These are phyloP conservation scores for Royoungia palumana DNA, from an alignment of 768 basidiomycete species.

Conservation along the genomic window DNA sequence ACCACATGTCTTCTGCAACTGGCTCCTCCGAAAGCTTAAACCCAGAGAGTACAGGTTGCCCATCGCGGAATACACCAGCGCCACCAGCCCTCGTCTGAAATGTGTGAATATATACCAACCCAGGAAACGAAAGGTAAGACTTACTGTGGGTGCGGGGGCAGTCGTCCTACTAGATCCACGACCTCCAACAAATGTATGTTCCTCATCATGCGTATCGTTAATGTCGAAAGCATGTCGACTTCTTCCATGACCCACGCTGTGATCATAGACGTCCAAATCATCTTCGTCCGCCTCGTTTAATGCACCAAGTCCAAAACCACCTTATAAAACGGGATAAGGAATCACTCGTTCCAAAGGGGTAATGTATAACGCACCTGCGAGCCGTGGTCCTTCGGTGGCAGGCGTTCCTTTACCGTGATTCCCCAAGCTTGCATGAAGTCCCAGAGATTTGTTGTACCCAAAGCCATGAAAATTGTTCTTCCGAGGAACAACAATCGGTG, in stretches of 20 bases:
- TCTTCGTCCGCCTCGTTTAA: slow-evolving; percentile 94
- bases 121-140: background rate
- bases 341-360: background rate
- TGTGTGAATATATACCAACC: slow-evolving; percentile 8
- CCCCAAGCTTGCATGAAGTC: slow-evolving; percentile 59
- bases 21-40: slow-evolving; percentile 70
- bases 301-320: slow-evolving; percentile 86
- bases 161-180: slow-evolving; percentile 6
- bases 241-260: slow-evolving; percentile 32
- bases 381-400: slow-evolving; percentile 42
- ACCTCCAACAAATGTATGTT: slow-evolving; percentile 44
- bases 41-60: slow-evolving; percentile 66
- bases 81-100: slow-evolving; percentile 15
- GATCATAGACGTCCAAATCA: slow-evolving; percentile 81
- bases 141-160: slow-evolving; percentile 10
- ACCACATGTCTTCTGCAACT: slow-evolving; percentile 70
- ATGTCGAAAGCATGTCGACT: slow-evolving; percentile 65
- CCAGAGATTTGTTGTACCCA: slow-evolving; percentile 68
- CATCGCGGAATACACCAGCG: slow-evolving; percentile 63
- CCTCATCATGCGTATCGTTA: slow-evolving; percentile 61
- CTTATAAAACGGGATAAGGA: slow-evolving; percentile 35
- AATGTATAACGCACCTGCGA: slow-evolving; percentile 48
- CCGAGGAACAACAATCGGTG: slow-evolving; percentile 53
- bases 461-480: slow-evolving; percentile 82
- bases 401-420: slow-evolving; percentile 19